Base-by-base conservation (phyloP, 371 early-diverging fungal genomes). In the Lichtheimia ornata region DNA sequence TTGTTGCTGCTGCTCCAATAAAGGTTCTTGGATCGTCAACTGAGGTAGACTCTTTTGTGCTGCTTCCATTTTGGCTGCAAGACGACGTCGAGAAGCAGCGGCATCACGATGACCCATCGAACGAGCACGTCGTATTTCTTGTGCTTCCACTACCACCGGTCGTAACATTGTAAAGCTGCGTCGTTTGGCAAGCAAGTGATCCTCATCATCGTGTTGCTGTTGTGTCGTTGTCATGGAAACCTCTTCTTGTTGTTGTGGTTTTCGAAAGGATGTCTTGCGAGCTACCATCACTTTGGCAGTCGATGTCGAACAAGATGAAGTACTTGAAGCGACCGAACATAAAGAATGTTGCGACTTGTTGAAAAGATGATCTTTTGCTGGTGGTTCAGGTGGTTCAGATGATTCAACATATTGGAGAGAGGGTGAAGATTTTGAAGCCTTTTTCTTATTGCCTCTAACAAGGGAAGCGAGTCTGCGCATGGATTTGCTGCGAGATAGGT, bases 251-350 rank as follows among this genome's bases (percentile, higher is more conserved):
- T 49, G 35, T 18, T 11, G 15, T 27, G 27, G 14, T n/a, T 50
- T 55, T 27, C 20, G 49, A 14, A 50, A 25, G 1, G 40, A 25
- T 24, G 56, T 54, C 17, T 45, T 62, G 27, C 40, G 27, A 42
- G 49, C 57, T 24, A 64, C 50, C 18, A 57, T 53, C 13, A 50
- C 24, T n/a, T 63, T 62, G 15, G 6, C 47, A 47, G 22, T 7
- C 2, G 63, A 65, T 3, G 59, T 50, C 56, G 49, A 61, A 22
- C 72, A 74, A 66, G 71, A 71, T 15, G 68, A 71, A 28, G 64
- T 62, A 0, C 61, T 52, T 50, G 58, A 54, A 9, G 65, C 61
- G 18, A 57, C 63, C 0, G 71, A 71, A 43, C 67, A 64, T 30
- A 72, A 58, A 27, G 74, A 64, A 15, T 71, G 62, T 58, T 70